Evolutionary conservation across 2,329 filamentous ascomycete species (phyloP).

Genomic region (Fusarium ramigenum): DNA sequence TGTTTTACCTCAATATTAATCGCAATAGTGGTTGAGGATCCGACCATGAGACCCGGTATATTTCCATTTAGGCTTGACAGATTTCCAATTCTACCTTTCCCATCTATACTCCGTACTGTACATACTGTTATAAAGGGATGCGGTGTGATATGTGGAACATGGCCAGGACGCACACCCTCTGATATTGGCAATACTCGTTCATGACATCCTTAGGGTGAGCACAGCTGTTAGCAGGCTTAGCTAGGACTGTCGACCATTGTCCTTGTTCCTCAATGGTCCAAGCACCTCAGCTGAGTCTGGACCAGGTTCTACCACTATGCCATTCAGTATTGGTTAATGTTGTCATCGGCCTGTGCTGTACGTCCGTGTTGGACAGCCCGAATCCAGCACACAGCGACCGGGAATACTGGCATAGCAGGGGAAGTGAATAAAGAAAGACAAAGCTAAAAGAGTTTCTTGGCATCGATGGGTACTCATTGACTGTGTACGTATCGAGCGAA

Average conservation of each 20-base stretch:
- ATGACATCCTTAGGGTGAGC: background rate
- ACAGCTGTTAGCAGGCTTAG: constrained; percentile 2
- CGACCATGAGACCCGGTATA: background rate
- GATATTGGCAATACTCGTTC: constrained; percentile 5
- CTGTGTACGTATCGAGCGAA: background rate
- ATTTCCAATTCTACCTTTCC: background rate
- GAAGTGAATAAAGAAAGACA: constrained; percentile 5
- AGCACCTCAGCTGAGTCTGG: constrained; percentile 43
- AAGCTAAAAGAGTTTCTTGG: constrained; percentile 3
- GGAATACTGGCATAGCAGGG: background rate
- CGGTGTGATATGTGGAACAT: constrained; percentile 31
- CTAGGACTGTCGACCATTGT: constrained; percentile 10
- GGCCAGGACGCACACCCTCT: constrained; percentile 21
- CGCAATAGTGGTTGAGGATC: background rate
- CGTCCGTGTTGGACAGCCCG: constrained; percentile 12
- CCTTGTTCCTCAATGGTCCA: constrained; percentile 27
- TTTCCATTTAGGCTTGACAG: background rate
- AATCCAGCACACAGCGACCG: constrained; percentile 18
- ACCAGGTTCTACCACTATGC: constrained; percentile 25
- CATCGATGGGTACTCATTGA: constrained; percentile 3
- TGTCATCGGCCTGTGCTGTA: background rate
- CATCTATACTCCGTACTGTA: background rate
- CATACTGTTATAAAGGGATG: constrained; percentile 16
- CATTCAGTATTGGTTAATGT: constrained; percentile 4
- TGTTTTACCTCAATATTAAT: background rate